phyloP scores from a whole-genome alignment of 2,329 filamentous ascomycete species.

The Aspergillus luchuensis region DNA sequence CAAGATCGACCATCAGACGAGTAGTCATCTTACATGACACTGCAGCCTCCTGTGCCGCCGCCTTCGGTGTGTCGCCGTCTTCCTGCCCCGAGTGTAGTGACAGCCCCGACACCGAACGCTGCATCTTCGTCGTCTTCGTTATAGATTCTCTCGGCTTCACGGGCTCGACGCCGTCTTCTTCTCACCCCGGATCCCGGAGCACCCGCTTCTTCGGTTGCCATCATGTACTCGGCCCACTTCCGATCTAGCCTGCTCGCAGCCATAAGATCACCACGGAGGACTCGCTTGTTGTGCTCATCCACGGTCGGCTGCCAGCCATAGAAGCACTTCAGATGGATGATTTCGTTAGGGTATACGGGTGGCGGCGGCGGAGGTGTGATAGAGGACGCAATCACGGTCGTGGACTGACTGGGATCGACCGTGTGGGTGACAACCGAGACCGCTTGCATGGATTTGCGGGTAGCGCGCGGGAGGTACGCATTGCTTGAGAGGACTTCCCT shows the following conservation, averaged over 20 bases:
- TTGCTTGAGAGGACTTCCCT: slow-evolving; percentile 85
- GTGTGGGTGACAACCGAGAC: slow-evolving; percentile 39
- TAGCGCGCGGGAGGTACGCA: slow-evolving; percentile 64
- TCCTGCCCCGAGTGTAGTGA: slow-evolving; percentile 43
- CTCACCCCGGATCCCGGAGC: slow-evolving; percentile 61
- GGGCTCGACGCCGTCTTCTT: slow-evolving; percentile 71
- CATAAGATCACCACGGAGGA: slow-evolving; percentile 72
- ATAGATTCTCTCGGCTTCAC: slow-evolving; percentile 79
- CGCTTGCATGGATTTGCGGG: slow-evolving; percentile 36
- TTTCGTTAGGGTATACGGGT: slow-evolving; percentile 66
- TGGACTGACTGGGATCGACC: slow-evolving; percentile 20
- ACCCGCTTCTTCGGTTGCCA: slow-evolving; percentile 81
- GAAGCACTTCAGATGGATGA: slow-evolving; percentile 88
- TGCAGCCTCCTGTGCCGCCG: slow-evolving; percentile 52
- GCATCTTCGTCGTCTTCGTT: slow-evolving; percentile 76
- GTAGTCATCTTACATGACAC: slow-evolving; percentile 60
- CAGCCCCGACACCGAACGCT: slow-evolving; percentile 35
- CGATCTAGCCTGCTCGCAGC: slow-evolving; percentile 78
- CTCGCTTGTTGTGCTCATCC: slow-evolving; percentile 86
- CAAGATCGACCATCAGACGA: neutral
- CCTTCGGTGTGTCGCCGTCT: slow-evolving; percentile 66
- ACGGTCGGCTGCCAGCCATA: slow-evolving; percentile 95
- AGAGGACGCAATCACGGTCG: slow-evolving; percentile 26
- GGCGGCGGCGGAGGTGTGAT: slow-evolving; percentile 30
- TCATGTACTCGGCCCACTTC: slow-evolving; percentile 95